Percentiles rank a stretch among this genome's conserved stretches.
Conservation (phyloP, 805 yeast species). For the Naumovozyma dairenensis region DNA sequence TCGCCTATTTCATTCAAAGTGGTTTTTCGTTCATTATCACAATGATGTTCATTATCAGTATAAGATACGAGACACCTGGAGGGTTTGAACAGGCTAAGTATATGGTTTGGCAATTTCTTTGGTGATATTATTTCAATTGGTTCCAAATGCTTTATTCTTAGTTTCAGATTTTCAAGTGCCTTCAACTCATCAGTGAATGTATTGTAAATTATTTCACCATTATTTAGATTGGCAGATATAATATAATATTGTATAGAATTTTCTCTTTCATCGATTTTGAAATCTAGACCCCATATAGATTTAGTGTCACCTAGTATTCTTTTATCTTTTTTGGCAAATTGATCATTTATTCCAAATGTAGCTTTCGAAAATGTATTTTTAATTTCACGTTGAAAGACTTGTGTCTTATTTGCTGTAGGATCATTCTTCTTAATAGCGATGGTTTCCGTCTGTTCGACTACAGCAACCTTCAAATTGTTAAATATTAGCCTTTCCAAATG, state of each 20-base stretch:
- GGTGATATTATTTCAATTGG: constrained; percentile 60
- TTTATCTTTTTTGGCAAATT: constrained; percentile 1
- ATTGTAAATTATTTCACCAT: constrained; percentile 73
- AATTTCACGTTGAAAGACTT: constrained; percentile 57
- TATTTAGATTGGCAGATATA: constrained; percentile 55
- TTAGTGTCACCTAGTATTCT: constrained; percentile 19
- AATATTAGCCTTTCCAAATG: constrained; percentile 66
- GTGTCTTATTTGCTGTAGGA: constrained; percentile 35
- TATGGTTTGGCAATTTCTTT: constrained; percentile 12
- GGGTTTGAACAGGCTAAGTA: constrained; percentile 29
- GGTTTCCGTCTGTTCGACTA: constrained; percentile 78
- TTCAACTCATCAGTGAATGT: constrained; percentile 46
- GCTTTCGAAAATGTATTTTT: constrained; percentile 72
- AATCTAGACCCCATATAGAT: constrained; percentile 23
- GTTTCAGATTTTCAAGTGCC: constrained; percentile 54
- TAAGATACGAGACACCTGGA: constrained; percentile 1
- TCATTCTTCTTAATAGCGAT: constrained; percentile 54
- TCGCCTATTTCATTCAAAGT: constrained; percentile 16
- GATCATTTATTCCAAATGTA: constrained; percentile 42
- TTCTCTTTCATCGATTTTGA: constrained; percentile 15
- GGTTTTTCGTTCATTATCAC: background rate
- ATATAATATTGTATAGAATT: constrained; percentile 15
- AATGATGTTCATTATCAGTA: constrained; percentile 9
- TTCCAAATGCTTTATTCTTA: constrained; percentile 59
- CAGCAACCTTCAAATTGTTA: constrained; percentile 72